Percentiles rank a stretch among this genome's conserved stretches.
These are phyloP conservation scores for Raphanus sativus DNA, from an alignment of 345 rosid species.

Conservation along the genomic window DNA sequence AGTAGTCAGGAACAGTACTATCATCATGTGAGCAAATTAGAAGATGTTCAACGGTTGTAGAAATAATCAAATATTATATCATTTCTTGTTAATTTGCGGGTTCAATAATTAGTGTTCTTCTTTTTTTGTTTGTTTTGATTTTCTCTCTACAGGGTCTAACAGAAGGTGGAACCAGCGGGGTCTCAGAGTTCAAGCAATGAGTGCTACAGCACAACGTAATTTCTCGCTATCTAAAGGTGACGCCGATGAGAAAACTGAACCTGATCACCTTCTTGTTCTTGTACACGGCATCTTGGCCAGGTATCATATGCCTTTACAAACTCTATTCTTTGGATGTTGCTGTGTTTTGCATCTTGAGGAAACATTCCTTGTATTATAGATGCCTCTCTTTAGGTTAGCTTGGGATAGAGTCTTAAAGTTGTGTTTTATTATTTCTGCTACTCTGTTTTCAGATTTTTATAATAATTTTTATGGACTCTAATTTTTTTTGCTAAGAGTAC, in stretches of 20 bases:
- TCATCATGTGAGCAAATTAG: neutral
- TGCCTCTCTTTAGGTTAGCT: neutral
- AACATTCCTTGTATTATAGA: neutral
- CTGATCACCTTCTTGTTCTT: slow-evolving; percentile 98
- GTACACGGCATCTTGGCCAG: slow-evolving; percentile 96
- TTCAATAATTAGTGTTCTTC: neutral
- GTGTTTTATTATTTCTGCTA: neutral
- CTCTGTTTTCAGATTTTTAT: neutral
- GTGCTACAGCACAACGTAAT: slow-evolving; percentile 52
- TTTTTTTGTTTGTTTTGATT: slow-evolving; percentile 18
- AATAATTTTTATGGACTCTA: neutral
- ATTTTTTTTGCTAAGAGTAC: slow-evolving; percentile 19
- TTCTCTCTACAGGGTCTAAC: slow-evolving; percentile 38
- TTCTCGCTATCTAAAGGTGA: slow-evolving; percentile 43
- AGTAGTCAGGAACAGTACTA: neutral
- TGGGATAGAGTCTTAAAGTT: neutral
- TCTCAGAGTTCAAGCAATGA: slow-evolving; percentile 62
- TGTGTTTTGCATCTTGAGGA: neutral
- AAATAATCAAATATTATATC: too few species aligned
- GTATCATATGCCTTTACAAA: slow-evolving; percentile 35
- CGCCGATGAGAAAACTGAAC: slow-evolving; percentile 48
- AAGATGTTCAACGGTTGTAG: neutral
- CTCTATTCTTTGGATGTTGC: neutral
- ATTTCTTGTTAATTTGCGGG: neutral
- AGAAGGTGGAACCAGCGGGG: slow-evolving; percentile 52